Evolutionary conservation across 352 stramenopile species (phyloP), one percentile per base, ranked within the genome.

Genomic region (Phytophthora aleatoria): DNA sequence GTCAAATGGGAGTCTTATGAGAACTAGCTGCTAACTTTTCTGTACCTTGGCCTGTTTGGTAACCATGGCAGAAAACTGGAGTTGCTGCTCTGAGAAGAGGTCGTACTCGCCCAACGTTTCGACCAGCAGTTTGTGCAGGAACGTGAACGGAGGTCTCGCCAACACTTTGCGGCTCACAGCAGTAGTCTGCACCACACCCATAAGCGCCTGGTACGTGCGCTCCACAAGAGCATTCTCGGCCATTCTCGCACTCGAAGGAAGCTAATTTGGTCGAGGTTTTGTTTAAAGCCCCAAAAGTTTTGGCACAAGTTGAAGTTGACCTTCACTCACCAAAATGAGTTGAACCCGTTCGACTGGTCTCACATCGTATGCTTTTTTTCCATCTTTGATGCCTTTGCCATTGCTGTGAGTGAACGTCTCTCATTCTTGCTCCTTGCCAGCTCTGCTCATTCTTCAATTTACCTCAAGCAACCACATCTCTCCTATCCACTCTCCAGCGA

Each of bases 51-150:
- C 81, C 68, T 95, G 85, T 42, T 90, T 89, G 1, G 80, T 81
- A 16, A 61, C 72, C 33, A 94, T 73, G 16, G 76, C 45, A 20
- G 78, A 73, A 59, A 92, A 90, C 7, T 74, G 58, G 44, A 93
- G 74, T 50, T 95, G 87, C 41, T 84, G 63, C 7, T 82, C 48
- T 3, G 71, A 85, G 58, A 94, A 94, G 30, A 95, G 83, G 35
- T 81, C 73, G 57, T 81, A 83, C 10, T 73, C 67, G 0, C 64
- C 72, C 5, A 95, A 61, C 8, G 79, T 90, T 50, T 92, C 83
- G 7, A 92, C 64, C 5, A 93, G 71, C 2, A 95, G 61, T 56
- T 92, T 93, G 67, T 95, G 85, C 4, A 95, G 57, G 36, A 95
- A 94, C 3, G 85, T 91, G 56, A 95, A 95, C 12, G 87, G 87